These are phyloP conservation scores for Ustulina deusta DNA, from an alignment of 2,329 filamentous ascomycete genomes.

Conservation along the genomic window DNA sequence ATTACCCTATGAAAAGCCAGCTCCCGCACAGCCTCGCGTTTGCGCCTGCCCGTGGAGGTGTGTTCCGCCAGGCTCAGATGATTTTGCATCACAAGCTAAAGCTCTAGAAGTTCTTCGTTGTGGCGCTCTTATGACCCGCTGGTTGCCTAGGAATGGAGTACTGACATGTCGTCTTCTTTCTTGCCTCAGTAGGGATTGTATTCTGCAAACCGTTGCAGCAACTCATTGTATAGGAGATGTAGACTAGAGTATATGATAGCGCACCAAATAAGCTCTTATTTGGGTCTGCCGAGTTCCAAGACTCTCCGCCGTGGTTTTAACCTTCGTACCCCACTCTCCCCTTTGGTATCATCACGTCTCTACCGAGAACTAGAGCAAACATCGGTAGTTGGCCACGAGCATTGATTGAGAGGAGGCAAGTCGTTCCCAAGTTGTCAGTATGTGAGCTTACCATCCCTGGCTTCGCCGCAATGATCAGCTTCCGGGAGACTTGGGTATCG, in stretches of 20 bases:
- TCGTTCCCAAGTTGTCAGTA: too few species aligned
- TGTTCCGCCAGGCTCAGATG: too few species aligned
- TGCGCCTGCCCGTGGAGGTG: not conserved
- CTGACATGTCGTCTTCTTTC: too few species aligned
- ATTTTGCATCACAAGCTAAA: not conserved
- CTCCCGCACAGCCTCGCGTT: not conserved
- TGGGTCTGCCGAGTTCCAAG: not conserved
- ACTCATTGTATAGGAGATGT: not conserved
- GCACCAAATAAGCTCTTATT: not conserved
- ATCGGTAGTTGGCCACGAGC: too few species aligned
- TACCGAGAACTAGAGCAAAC: too few species aligned
- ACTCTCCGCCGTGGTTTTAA: not conserved
- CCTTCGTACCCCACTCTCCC: too few species aligned
- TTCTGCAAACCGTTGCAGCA: not conserved
- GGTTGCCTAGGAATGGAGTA: not conserved
- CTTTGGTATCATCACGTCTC: too few species aligned
- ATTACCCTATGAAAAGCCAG: too few species aligned
- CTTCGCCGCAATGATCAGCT: too few species aligned
- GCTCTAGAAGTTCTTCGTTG: not conserved
- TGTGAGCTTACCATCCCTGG: too few species aligned
- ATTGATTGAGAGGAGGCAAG: too few species aligned
- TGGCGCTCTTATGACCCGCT: not conserved
- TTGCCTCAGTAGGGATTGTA: not conserved
- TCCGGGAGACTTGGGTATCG: too few species aligned
- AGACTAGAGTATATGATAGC: not conserved